Conservation (phyloP, 1,139 yeast genomes). For the Pichia sp. region DNA sequence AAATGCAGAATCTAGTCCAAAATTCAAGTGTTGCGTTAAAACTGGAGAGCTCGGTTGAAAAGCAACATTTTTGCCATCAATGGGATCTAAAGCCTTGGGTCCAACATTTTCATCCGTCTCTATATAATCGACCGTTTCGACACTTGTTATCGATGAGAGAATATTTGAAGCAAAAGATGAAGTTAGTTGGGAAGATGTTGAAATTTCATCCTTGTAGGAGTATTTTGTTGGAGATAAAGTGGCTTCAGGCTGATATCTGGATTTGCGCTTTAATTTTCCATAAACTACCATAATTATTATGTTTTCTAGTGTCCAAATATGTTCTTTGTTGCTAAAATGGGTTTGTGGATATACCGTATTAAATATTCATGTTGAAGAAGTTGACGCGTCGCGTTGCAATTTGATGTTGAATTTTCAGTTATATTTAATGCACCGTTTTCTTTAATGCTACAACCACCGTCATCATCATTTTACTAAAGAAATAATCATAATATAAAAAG, state of each 20-base stretch:
- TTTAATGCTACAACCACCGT: no score
- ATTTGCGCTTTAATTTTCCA: constrained; percentile 6
- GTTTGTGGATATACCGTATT: no score
- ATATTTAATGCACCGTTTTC: no score
- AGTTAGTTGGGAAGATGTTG: neutral
- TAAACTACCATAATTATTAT: constrained; percentile 4
- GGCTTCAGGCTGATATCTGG: neutral
- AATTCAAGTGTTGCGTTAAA: neutral
- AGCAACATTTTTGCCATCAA: neutral
- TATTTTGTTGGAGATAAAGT: constrained; percentile 9
- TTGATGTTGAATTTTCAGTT: no score
- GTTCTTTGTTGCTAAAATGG: no score
- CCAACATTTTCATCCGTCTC: neutral
- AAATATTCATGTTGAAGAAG: no score
- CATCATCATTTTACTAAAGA: no score
- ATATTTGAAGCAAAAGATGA: constrained; percentile 1
- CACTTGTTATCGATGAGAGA: constrained; percentile 2
- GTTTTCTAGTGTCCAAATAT: neutral
- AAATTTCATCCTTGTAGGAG: neutral
- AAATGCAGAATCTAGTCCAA: neutral
- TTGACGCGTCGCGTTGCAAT: constrained; percentile 6
- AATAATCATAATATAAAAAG: neutral
- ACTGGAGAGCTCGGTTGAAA: constrained; percentile 2
- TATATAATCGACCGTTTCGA: neutral
- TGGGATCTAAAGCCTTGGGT: no score